Conservation (phyloP, 164 flowering plant genomes). For the Tetracentron sinense region DNA sequence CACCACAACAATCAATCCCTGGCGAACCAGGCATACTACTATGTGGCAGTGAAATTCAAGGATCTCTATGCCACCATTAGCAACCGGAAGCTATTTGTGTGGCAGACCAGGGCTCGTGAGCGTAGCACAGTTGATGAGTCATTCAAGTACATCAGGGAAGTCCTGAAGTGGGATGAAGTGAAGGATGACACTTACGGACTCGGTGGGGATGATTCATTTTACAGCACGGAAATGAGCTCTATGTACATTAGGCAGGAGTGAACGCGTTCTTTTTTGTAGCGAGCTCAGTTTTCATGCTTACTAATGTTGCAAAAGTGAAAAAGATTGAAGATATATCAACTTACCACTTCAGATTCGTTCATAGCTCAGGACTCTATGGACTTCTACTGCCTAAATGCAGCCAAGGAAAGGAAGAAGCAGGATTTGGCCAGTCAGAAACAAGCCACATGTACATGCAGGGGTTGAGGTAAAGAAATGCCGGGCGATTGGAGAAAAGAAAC, state of each 20-base stretch:
- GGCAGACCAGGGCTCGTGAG: slow-evolving; percentile 38
- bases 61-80: slow-evolving; percentile 39
- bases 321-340: background rate
- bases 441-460: background rate
- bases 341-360: background rate
- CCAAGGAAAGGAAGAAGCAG: background rate
- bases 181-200: slow-evolving; percentile 32
- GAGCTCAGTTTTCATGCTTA: background rate
- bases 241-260: slow-evolving; percentile 37
- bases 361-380: background rate
- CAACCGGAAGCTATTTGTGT: slow-evolving; percentile 46
- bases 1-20: slow-evolving; percentile 32
- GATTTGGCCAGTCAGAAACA: background rate
- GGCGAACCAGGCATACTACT: slow-evolving; percentile 51
- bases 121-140: slow-evolving; percentile 42
- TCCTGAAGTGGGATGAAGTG: slow-evolving; percentile 62
- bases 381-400: background rate
- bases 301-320: background rate
- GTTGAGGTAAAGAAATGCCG: background rate
- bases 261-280: slow-evolving; percentile 5
- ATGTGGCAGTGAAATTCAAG: slow-evolving; percentile 57
- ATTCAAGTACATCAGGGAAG: slow-evolving; percentile 47
- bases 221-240: slow-evolving; percentile 42
- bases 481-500: slow-evolving; percentile 16
- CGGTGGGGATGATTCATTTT: slow-evolving; percentile 36